Conservation (phyloP, 495 filamentous ascomycete species). For the Podospora pseudocomata region DNA sequence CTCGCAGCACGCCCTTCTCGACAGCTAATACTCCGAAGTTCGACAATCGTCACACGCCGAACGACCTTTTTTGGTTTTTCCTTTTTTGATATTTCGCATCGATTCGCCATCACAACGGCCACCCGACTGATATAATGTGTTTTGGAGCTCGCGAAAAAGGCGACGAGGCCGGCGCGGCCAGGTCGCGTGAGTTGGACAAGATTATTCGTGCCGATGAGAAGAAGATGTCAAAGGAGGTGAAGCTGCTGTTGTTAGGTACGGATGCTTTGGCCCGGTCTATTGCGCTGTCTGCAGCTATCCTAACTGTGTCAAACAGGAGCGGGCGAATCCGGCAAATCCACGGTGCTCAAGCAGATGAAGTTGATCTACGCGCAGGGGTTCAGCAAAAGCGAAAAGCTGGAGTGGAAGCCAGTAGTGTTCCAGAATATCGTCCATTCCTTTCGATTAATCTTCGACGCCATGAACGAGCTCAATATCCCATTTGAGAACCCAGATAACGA, state of each 20-base stretch:
- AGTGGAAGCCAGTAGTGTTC: constrained; percentile 93
- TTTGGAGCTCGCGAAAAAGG: constrained; percentile 55
- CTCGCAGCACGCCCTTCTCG: background rate
- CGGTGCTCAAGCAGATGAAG: constrained; percentile 98
- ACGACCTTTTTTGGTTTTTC: background rate
- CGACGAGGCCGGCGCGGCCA: constrained; percentile 45
- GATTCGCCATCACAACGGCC: background rate
- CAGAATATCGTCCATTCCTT: constrained; percentile 86
- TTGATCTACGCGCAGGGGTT: constrained; percentile 95
- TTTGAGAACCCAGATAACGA: constrained; percentile 74
- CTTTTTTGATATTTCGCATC: background rate
- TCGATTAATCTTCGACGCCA: constrained; percentile 86
- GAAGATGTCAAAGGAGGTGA: constrained; percentile 71
- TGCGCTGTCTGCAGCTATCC: background rate
- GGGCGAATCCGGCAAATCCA: constrained; percentile 97
- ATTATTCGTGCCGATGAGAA: constrained; percentile 78
- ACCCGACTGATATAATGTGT: constrained; percentile 47
- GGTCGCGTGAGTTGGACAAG: constrained; percentile 70
- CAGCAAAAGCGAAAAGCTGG: constrained; percentile 82
- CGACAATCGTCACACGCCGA: background rate
- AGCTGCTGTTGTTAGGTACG: constrained; percentile 77
- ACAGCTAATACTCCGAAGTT: background rate
- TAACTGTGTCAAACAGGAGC: constrained; percentile 58
- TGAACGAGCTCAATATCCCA: constrained; percentile 77
- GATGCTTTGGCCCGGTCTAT: constrained; percentile 15